phyloP scores from a whole-genome alignment of 208 protist species.

The Crithidia fasciculata region DNA sequence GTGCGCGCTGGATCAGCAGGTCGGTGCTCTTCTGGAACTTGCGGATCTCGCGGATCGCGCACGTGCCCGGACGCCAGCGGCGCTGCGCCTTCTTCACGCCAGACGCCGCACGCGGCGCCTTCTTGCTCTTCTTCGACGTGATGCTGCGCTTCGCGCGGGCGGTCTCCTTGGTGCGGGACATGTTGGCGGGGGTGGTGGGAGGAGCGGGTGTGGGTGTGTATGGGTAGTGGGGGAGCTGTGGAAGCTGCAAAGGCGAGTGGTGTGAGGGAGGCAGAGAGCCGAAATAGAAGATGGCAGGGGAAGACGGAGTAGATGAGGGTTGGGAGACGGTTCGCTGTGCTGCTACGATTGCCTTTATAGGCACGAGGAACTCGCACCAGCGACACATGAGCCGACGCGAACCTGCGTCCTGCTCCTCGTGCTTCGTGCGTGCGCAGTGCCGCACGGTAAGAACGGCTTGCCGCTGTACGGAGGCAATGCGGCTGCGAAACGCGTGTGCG shows the following conservation, averaged over 20 bases:
- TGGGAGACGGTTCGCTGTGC: background rate
- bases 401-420: too few species aligned
- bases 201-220: background rate
- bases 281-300: background rate
- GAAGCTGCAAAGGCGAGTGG: background rate
- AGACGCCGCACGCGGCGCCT: slow-evolving; percentile 93
- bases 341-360: background rate
- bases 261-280: background rate
- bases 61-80: slow-evolving; percentile 96
- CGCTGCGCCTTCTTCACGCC: slow-evolving; percentile 98
- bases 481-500: too few species aligned
- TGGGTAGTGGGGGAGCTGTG: slow-evolving; percentile 4
- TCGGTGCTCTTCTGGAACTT: slow-evolving; percentile 84
- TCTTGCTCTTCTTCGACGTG: slow-evolving; percentile 95
- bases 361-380: too few species aligned
- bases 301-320: background rate
- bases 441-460: too few species aligned
- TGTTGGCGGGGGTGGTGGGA: slow-evolving; percentile 33
- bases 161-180: slow-evolving; percentile 98
- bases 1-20: slow-evolving; percentile 87
- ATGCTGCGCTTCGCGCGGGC: slow-evolving; percentile 96
- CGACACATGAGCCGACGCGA: too few species aligned
- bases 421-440: too few species aligned
- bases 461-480: too few species aligned
- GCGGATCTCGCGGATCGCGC: slow-evolving; percentile 98